Base-by-base conservation (phyloP, 768 basidiomycete genomes). In the Lactifluus pinguis region DNA sequence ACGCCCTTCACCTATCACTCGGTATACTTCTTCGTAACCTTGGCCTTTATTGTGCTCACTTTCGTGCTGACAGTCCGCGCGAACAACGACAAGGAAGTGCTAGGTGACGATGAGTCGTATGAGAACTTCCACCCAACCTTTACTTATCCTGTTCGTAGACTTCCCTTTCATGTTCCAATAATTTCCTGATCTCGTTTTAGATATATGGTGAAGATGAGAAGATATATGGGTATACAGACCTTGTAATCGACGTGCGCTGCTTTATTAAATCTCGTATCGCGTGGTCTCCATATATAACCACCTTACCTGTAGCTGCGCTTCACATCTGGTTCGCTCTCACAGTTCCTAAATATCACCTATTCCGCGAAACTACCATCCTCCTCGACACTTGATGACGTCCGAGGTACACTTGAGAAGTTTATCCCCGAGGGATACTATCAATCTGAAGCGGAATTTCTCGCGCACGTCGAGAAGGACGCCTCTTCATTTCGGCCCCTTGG, bases 201-300 rank as follows among this genome's bases (percentile, higher is more conserved):
- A 94, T 99, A 68, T 98, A 85, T 69, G 95, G 95, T 55, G 92
- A 98, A 68, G 89, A 95, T 55, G 94, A 99, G 75, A 94, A 86
- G 75, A 87, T 98, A 58, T 98, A 95, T 71, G 95, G 95, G 2
- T 98, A 97, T 74, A 80, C 84, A 63, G 86, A 86, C 68, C 79
- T 99, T 38, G 71, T 80, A 30, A 86, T 98, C 67, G 84, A 95
- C 70, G 94, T 97, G 69, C 56, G 61, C 34, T 34, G 52, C 41
- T 41, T 41, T 39, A 63, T 85, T 73, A 50, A 29, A 21, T 50
- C 32, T 61, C 39, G 8, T 19, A 36, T 17, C 21, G 34, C 36
- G 36, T 57, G 36, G 51, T 29, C 44, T 19, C 10, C 52, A 7
- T 55, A 14, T 38, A 32, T 55, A 17, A 58, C 65, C 1, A 9